phyloP scores from a whole-genome alignment of 495 filamentous ascomycete genomes.

The Penicillium verhagenii region DNA sequence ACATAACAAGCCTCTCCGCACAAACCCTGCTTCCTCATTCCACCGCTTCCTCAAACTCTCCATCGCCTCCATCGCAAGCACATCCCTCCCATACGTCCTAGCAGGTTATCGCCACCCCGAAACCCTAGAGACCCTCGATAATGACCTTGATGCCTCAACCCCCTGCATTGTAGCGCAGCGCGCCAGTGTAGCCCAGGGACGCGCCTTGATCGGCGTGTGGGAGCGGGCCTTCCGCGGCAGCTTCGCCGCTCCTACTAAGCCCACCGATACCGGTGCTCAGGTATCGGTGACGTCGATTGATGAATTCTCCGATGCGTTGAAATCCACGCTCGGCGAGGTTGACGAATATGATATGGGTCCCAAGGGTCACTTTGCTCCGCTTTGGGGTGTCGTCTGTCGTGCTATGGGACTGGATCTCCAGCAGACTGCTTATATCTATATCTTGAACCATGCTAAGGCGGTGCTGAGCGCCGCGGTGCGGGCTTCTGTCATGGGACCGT shows the following conservation, averaged over 20 bases:
- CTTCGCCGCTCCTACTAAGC: conserved; percentile 16
- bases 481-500: conserved; percentile 86
- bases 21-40: conserved; percentile 50
- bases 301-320: conserved; percentile 39
- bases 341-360: conserved; percentile 33
- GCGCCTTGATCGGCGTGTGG: conserved; percentile 86
- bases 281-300: conserved; percentile 31
- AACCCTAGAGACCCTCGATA: conserved; percentile 64
- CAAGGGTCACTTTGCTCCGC: conserved; percentile 70
- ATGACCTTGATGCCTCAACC: conserved; percentile 80
- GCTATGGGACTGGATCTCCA: conserved; percentile 59
- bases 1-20: conserved; percentile 58
- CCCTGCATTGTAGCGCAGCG: conserved; percentile 85
- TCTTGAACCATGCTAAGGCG: conserved; percentile 86
- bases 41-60: conserved; percentile 76
- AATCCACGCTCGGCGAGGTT: conserved; percentile 27
- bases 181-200: conserved; percentile 79
- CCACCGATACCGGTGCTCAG: conserved; percentile 18
- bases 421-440: conserved; percentile 79
- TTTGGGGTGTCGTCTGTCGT: conserved; percentile 72
- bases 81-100: conserved; percentile 81
- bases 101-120: conserved; percentile 66
- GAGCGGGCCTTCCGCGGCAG: conserved; percentile 64
- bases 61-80: conserved; percentile 71
- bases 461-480: conserved; percentile 86